These are phyloP conservation scores for Penicillium cataractarum DNA, from an alignment of 495 filamentous ascomycete genomes.

Conservation along the genomic window DNA sequence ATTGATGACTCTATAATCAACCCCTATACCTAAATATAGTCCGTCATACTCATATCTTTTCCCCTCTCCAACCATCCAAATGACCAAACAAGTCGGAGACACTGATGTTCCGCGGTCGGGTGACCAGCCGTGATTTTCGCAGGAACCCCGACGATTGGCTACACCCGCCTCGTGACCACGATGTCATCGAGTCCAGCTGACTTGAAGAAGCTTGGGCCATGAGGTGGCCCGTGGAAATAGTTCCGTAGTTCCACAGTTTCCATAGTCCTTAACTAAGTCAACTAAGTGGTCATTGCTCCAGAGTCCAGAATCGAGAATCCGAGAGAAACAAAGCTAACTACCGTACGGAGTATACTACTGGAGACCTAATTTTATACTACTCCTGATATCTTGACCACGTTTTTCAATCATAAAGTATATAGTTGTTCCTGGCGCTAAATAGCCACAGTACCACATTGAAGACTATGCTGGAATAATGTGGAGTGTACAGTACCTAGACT, in stretches of 20 bases:
- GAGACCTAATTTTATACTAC: no score
- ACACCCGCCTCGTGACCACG: conserved; percentile 23
- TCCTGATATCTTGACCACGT: neutral
- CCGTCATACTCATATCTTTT: neutral
- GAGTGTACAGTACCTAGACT: neutral
- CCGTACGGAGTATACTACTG: neutral
- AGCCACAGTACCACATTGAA: no score
- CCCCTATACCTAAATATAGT: neutral
- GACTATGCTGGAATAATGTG: no score
- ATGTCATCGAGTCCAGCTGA: conserved; percentile 37
- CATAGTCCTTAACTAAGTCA: neutral
- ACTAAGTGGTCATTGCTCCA: conserved; percentile 7
- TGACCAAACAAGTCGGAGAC: neutral
- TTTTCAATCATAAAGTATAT: neutral
- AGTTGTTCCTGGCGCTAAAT: neutral
- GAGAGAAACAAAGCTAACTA: neutral
- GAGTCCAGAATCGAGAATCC: no score
- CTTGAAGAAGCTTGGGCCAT: conserved; percentile 30
- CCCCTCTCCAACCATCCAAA: neutral
- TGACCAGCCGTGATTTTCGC: conserved; percentile 28
- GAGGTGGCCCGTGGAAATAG: conserved; percentile 7
- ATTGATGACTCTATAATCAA: neutral
- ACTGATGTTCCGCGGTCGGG: conserved; percentile 28
- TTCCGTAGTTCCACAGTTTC: conserved; percentile 1
- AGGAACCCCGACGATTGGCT: conserved; percentile 25